phyloP scores from a whole-genome alignment of 176 grass and related monocot genomes.

The Raddia guianensis region DNA sequence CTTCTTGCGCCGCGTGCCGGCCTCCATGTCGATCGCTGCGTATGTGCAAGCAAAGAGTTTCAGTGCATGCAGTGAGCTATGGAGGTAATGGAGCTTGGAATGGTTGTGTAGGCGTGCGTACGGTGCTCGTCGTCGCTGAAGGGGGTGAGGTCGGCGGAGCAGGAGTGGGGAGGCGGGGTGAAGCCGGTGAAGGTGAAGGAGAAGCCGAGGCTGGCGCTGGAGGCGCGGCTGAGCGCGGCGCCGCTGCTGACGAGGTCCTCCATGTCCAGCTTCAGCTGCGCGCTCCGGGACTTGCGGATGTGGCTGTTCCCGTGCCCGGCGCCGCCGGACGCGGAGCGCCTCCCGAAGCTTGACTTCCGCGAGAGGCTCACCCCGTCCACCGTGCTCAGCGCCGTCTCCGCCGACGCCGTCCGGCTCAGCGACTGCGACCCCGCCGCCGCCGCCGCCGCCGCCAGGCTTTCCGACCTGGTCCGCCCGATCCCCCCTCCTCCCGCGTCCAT shows the following conservation, averaged over 20 bases:
- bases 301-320: conserved; percentile 42
- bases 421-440: conserved; percentile 25
- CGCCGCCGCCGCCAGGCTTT: conserved; percentile 46
- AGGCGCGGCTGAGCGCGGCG: conserved; percentile 87
- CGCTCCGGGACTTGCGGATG: conserved; percentile 85
- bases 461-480: conserved; percentile 64
- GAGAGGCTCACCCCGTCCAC: conserved; percentile 36
- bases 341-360: conserved; percentile 64
- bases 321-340: conserved; percentile 45
- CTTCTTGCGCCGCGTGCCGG: conserved; percentile 51
- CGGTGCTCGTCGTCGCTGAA: conserved; percentile 79
- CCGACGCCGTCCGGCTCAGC: conserved; percentile 77
- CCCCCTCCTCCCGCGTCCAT: not conserved
- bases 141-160: conserved; percentile 22
- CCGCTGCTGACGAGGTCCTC: conserved; percentile 78
- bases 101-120: conserved; percentile 4
- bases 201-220: conserved; percentile 96
- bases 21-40: conserved; percentile 67
- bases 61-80: not conserved
- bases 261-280: conserved; percentile 75
- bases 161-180: conserved; percentile 70
- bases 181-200: conserved; percentile 97
- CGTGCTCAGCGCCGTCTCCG: conserved; percentile 61
- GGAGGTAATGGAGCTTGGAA: not conserved
- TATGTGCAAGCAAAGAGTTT: not conserved